These are phyloP conservation scores for Adansonia rubrostipa DNA, from an alignment of 441 rosid genomes.

Conservation along the genomic window DNA sequence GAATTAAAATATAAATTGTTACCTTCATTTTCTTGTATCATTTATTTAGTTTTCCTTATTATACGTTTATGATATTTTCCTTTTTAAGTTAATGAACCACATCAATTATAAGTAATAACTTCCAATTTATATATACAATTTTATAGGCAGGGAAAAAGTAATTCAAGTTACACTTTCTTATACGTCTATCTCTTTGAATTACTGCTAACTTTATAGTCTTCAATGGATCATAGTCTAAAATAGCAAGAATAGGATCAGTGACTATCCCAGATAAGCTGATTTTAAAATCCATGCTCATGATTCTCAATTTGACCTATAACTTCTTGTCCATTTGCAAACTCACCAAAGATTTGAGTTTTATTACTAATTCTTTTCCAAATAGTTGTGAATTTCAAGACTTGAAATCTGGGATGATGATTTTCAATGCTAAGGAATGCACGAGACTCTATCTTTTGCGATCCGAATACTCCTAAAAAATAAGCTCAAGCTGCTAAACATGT, in stretches of 20 bases:
- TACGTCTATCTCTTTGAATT: not conserved
- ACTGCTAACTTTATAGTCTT: not conserved
- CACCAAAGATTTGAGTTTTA: not conserved
- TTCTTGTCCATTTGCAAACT: not conserved
- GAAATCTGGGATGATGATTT: not conserved
- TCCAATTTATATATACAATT: not conserved
- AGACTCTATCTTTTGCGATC: not conserved
- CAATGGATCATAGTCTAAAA: not conserved
- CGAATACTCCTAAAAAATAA: not conserved
- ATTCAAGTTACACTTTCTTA: not conserved
- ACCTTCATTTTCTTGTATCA: not conserved
- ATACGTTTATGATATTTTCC: not conserved
- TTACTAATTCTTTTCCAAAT: not conserved
- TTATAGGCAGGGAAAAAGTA: not conserved
- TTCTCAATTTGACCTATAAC: not conserved
- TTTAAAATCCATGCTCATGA: not conserved
- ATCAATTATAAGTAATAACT: not conserved
- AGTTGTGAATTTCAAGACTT: not conserved
- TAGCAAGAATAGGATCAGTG: not conserved
- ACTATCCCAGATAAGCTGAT: not conserved
- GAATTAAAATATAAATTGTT: not conserved
- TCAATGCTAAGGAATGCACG: not conserved
- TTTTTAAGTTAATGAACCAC: not conserved
- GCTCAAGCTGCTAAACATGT: not conserved
- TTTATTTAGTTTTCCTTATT: not conserved